Evolutionary conservation across 2,329 filamentous ascomycete species (phyloP).

Genomic region (Tympanopsis confertula): DNA sequence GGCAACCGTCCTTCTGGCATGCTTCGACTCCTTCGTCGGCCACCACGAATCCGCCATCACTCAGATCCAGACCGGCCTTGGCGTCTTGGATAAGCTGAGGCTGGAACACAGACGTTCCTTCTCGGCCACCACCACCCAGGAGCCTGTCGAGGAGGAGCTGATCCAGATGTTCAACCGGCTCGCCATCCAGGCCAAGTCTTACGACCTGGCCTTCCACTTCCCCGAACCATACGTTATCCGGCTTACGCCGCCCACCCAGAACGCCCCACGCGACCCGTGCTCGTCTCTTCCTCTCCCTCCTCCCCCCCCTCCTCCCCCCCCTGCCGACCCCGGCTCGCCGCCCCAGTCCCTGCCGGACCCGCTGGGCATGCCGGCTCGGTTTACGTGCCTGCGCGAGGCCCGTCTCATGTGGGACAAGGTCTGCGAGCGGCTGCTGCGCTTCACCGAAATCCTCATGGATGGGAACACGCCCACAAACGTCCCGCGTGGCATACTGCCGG

Average conservation of each 20-base stretch:
- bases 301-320: slow-evolving; percentile 23
- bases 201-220: slow-evolving; percentile 59
- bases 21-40: slow-evolving; percentile 57
- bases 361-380: slow-evolving; percentile 14
- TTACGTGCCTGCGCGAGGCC: slow-evolving; percentile 39
- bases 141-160: slow-evolving; percentile 44
- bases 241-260: slow-evolving; percentile 24
- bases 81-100: slow-evolving; percentile 39
- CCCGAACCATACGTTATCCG: slow-evolving; percentile 49
- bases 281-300: slow-evolving; percentile 26
- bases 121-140: slow-evolving; percentile 24
- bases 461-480: slow-evolving; percentile 30
- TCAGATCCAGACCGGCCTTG: slow-evolving; percentile 48
- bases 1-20: slow-evolving; percentile 53
- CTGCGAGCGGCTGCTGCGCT: slow-evolving; percentile 42
- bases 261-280: slow-evolving; percentile 22
- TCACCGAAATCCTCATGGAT: slow-evolving; percentile 41
- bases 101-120: slow-evolving; percentile 28
- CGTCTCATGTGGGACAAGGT: slow-evolving; percentile 43
- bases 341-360: too few species aligned
- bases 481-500: slow-evolving; percentile 39
- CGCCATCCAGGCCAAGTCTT: slow-evolving; percentile 55
- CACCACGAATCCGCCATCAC: slow-evolving; percentile 48
- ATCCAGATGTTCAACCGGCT: slow-evolving; percentile 52
- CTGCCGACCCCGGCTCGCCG: slow-evolving; percentile 7